Base-by-base conservation (phyloP, 2,329 filamentous ascomycete genomes). In the Botrytis pseudocinerea region DNA sequence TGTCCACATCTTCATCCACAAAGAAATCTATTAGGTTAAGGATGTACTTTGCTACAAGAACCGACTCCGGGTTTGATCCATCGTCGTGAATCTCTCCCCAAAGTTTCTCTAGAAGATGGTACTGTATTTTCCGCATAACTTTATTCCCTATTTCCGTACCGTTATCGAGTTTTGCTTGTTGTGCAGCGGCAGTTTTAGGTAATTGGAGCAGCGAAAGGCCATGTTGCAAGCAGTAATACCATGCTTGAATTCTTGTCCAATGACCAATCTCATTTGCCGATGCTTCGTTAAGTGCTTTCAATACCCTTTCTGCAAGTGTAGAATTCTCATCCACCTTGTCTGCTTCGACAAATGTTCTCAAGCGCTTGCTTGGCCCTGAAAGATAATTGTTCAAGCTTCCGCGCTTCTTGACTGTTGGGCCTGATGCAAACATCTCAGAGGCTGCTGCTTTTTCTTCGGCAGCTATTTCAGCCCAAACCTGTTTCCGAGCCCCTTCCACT, bases 171-270 rank as follows among this genome's bases (percentile, higher is more conserved):
- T 51, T 71, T n/a, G 57, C 69, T 57, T 71, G 69, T 42, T 71
- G 69, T 51, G 69, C 69, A 28, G 69, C 57, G 28, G 35, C 44
- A 9, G 57, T 71, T 25, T 20, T 51, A 35, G 69, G 69, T 51
- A 71, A n/a, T 25, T 48, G 25, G 12, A 60, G 59, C 44, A 57
- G 6, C 9, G 18, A 25, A 38, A 71, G 35, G 1, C 59, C 44
- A 28, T 71, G 44, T 22, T 46, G 25, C 44, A 38, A 25, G 60
- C 69, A 71, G 38, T 51, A 71, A 40, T 71, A 46, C 69, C 69
- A 64, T 42, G 57, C 69, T 54, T 71, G 69, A 7, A 71, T 71
- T 48, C 69, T 63, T 57, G 69, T 71, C 69, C 69, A 71, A 12
- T 63, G 44, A 10, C 59, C 59, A 51, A 71, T 14, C n/a, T 69